Base-by-base conservation (phyloP, 2,329 filamentous ascomycete genomes). In the Pestalotiopsis sp. region DNA sequence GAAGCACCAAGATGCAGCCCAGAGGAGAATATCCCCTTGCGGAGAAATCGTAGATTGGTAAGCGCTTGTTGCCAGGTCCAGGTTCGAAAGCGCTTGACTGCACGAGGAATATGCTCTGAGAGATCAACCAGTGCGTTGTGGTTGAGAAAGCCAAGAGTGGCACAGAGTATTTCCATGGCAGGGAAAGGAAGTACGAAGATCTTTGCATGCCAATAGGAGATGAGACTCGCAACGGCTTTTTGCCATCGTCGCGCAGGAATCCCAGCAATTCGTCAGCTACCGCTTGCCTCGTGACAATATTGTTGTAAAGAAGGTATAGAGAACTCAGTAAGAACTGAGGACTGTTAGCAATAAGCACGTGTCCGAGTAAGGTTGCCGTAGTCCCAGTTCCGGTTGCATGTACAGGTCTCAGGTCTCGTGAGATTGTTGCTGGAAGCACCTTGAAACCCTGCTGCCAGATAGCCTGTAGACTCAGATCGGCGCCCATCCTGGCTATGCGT, bases 71-170 rank as follows among this genome's bases (percentile, higher is more conserved):
- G 5, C 12, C 17, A 11, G n/a, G 11, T 11, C 67, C 62, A 23
- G 63, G 13, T 25, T 36, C 57, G 41, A 66, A 63, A n/a, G 39
- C n/a, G 25, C 64, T 56, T 9, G 68, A 25, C 27, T 60, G 66
- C 27, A 68, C 49, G 23, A 68, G 60, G 52, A 68, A 68, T 7
- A 68, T n/a, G 52, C 66, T 41, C 66, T 68, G 66, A 4, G 66
- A 68, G n/a, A 65, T 59, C n/a, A 68, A 23, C 66, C 66, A 68
- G 38, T 68, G 66, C 6, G 59, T 4, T 41, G 27, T 6, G 14
- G 25, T 59, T 4, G 36, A 58, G n/a, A n/a, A 7, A 3, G 5
- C 20, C 60, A 68, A 14, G 3, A 68, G 45, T 3, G 49, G 45
- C 2, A 64, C 31, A 11, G 41, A 57, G 49, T 68, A 68, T 2